These are phyloP conservation scores for Saprolegnia parasitica DNA, from an alignment of 352 stramenopile species.

Conservation along the genomic window DNA sequence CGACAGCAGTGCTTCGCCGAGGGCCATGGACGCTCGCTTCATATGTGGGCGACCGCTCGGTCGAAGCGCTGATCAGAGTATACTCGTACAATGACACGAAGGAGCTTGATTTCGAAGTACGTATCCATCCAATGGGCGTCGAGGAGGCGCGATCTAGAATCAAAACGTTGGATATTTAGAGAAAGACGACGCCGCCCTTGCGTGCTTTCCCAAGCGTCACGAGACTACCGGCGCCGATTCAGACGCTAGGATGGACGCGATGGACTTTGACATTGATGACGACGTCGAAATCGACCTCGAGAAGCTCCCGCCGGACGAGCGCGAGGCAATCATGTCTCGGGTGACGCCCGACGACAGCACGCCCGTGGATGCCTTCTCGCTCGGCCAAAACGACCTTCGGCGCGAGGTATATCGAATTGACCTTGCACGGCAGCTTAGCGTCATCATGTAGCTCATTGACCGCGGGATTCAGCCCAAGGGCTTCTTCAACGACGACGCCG, in stretches of 20 bases:
- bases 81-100: too few relatives aligned
- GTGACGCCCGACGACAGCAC: conserved; percentile 62
- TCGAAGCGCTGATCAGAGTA: too few relatives aligned
- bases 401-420: conserved; percentile 63
- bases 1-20: too few relatives aligned
- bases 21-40: too few relatives aligned
- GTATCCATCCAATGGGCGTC: too few relatives aligned
- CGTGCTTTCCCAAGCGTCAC: not conserved
- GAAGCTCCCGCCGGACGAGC: conserved; percentile 49
- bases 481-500: conserved; percentile 81
- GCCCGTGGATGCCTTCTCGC: conserved; percentile 59
- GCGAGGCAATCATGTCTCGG: conserved; percentile 63
- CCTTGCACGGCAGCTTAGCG: too few relatives aligned
- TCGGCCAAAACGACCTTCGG: conserved; percentile 78
- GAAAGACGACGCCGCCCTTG: too few relatives aligned
- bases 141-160: too few relatives aligned
- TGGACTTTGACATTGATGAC: conserved; percentile 40
- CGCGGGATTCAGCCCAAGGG: conserved; percentile 77
- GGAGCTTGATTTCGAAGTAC: too few relatives aligned
- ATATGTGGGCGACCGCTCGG: too few relatives aligned
- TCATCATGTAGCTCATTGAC: conserved; percentile 72
- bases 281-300: conserved; percentile 65
- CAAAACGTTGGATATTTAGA: too few relatives aligned
- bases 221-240: not conserved
- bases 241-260: conserved; percentile 5